Base-by-base conservation (phyloP, 768 basidiomycete species). In the Punctularia strigosozonata region DNA sequence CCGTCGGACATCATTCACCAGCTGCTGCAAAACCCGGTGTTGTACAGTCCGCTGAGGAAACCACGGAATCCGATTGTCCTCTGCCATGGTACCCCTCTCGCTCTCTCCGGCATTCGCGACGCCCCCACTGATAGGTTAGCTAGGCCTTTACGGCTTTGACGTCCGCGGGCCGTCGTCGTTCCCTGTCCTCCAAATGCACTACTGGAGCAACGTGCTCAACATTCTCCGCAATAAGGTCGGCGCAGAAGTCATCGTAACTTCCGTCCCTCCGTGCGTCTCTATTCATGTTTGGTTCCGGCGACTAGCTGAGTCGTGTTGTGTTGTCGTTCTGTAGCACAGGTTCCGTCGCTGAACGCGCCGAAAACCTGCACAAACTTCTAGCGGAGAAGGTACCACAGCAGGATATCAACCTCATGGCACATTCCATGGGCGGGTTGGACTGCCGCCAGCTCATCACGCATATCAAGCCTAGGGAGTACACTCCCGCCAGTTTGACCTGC, bases 361-460 rank as follows among this genome's bases (percentile, higher is more conserved):
- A 78, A 38, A 71, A 68, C 32, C 65, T 99, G 46, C 72, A 98
- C 56, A 66, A 66, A 18, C 75, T 82, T 47, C 69, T 99, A 8
- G 66, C 75, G 40, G 53, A 63, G 10, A 78, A 66, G 34, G 77
- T 80, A 3, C 66, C 63, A 12, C 90, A 87, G 4, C 74, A 80
- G 35, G 87, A 83, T 6, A 61, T 98, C 50, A 99, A 99, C 56
- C 78, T 99, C 46, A 66, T 99, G 32, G 95, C 88, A 0, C 95
- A 99, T 55, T 92, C 89, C 5, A 99, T 99, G 95, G 94, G 94
- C 15, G 94, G 94, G 1, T 69, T 99, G 6, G 95, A 99, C 53
- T 90, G 90, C 52, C 75, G 95, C 37, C 79, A 97, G 54, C 66
- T 99, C 14, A 92, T 98, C 42, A 77, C 87, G 2, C 84, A 84